Conservation (phyloP, 495 filamentous ascomycete species). For the Penicillium pulvis region DNA sequence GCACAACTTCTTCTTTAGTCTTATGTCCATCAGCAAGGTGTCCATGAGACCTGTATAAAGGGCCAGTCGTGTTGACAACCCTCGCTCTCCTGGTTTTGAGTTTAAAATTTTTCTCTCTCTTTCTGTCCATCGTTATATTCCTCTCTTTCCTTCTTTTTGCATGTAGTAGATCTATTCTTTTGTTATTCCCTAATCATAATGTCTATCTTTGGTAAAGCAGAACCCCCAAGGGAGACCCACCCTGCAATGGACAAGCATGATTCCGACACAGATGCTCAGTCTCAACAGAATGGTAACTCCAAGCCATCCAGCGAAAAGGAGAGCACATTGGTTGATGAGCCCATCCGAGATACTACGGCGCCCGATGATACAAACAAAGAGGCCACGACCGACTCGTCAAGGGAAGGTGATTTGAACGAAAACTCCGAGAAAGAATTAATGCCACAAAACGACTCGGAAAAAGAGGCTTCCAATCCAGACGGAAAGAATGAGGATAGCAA, state of each 20-base stretch:
- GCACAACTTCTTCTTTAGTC: no score
- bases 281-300: constrained; percentile 8
- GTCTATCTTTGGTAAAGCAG: constrained; percentile 19
- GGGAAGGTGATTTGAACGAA: constrained; percentile 10
- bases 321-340: constrained; percentile 26
- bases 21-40: constrained; percentile 1
- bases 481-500: constrained; percentile 15
- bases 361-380: constrained; percentile 18
- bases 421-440: constrained; percentile 15
- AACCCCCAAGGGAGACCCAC: constrained; percentile 12
- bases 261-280: constrained; percentile 12
- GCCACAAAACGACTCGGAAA: constrained; percentile 3
- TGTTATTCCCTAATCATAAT: constrained; percentile 11
- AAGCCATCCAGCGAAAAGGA: constrained; percentile 31
- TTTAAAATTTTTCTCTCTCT: not conserved
- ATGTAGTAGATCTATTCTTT: constrained; percentile 3
- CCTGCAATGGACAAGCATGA: constrained; percentile 6
- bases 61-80: constrained; percentile 22
- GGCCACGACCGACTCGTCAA: constrained; percentile 5
- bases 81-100: constrained; percentile 10
- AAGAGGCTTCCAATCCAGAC: constrained; percentile 5
- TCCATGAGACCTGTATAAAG: constrained; percentile 14
- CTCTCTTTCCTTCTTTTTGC: not conserved
- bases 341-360: not conserved
- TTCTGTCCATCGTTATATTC: not conserved